phyloP scores from a whole-genome alignment of 2,329 filamentous ascomycete species.

The Beauveria sp. region DNA sequence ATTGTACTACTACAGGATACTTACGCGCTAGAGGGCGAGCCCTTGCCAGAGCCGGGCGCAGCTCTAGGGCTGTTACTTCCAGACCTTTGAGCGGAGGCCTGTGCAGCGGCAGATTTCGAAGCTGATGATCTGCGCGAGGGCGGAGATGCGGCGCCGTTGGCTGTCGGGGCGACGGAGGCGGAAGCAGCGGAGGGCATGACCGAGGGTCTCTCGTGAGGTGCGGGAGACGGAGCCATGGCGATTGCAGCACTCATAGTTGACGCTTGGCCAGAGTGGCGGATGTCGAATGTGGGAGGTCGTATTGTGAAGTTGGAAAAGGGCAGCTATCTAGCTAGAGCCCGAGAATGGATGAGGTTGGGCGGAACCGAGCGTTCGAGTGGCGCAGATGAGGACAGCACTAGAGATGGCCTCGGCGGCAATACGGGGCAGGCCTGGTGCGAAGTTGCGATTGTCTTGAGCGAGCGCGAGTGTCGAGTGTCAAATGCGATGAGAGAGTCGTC shows the following conservation, averaged over 20 bases:
- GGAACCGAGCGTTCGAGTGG: background rate
- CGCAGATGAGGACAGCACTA: background rate
- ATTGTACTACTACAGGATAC: conserved; percentile 22
- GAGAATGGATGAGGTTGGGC: background rate
- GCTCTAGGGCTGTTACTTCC: conserved; percentile 48
- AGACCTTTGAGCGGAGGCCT: conserved; percentile 38
- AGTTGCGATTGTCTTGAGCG: background rate
- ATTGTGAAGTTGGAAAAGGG: background rate
- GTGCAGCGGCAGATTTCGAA: conserved; percentile 29
- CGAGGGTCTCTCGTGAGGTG: conserved; percentile 56
- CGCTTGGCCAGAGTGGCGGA: background rate
- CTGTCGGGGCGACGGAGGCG: conserved; percentile 25
- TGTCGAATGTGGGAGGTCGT: background rate
- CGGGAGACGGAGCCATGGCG: conserved; percentile 61
- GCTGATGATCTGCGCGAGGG: conserved; percentile 33
- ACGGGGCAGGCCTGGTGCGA: background rate
- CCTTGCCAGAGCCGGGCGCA: conserved; percentile 34
- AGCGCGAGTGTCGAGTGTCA: background rate
- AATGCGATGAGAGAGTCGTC: background rate
- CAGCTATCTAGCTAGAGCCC: background rate
- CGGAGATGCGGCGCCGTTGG: conserved; percentile 33
- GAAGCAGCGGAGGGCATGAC: conserved; percentile 42
- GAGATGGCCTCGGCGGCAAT: background rate
- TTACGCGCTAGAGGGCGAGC: conserved; percentile 54
- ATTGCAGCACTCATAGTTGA: conserved; percentile 59